Conservation (phyloP, 139 green algal species). For the Chlorella vulgaris region DNA sequence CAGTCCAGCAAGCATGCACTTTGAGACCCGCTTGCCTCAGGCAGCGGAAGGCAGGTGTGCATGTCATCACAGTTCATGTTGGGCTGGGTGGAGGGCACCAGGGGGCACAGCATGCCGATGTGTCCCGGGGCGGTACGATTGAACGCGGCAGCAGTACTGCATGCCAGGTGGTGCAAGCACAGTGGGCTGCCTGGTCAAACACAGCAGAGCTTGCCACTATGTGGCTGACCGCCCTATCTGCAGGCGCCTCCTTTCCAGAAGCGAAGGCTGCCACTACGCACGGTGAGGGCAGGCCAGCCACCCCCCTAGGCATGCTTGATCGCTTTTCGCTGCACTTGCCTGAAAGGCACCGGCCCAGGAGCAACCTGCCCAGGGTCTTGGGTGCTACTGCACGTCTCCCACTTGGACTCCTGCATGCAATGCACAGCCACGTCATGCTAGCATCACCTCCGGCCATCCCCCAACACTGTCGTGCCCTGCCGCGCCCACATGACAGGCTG, state of each 20-base stretch:
- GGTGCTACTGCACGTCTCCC: too few species aligned
- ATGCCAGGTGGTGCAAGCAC: background rate
- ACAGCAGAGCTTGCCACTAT: background rate
- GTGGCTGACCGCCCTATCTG: too few species aligned
- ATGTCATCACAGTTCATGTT: background rate
- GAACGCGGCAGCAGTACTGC: background rate
- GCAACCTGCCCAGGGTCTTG: too few species aligned
- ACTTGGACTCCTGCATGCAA: too few species aligned
- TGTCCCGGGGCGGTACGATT: slow-evolving; percentile 3
- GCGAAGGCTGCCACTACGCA: too few species aligned
- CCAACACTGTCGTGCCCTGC: background rate
- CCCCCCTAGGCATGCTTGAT: too few species aligned
- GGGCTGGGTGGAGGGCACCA: background rate
- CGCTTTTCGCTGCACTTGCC: too few species aligned
- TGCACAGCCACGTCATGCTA: too few species aligned
- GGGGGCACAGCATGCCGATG: background rate
- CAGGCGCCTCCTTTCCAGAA: too few species aligned
- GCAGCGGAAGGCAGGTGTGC: slow-evolving; percentile 15
- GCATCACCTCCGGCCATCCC: background rate
- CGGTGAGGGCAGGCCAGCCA: too few species aligned
- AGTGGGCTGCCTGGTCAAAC: background rate
- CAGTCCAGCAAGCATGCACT: background rate
- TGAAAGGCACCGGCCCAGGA: too few species aligned
- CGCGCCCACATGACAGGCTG: background rate
- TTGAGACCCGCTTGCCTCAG: background rate